A percentile compares a stretch with the other conserved stretches of the same genome.
Conservation (phyloP, 31 red algal genomes). For the Porphyra umbilicalis region DNA sequence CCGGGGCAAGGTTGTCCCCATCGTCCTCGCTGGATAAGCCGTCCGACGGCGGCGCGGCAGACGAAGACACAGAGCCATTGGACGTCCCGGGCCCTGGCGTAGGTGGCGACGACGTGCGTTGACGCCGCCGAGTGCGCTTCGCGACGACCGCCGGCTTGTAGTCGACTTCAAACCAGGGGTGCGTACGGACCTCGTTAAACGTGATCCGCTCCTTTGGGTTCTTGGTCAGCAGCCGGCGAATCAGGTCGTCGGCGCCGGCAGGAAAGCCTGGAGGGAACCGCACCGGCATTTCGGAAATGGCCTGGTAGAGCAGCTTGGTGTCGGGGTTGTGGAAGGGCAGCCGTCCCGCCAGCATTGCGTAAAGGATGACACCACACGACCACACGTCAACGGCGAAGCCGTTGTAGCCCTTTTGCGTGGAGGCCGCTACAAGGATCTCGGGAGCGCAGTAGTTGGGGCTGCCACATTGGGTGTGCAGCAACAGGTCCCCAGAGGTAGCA, state of each 20-base stretch:
- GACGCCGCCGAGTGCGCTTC: neutral
- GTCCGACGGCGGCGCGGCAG: neutral
- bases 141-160: constrained; percentile 18
- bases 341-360: constrained; percentile 68
- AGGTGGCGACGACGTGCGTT: neutral
- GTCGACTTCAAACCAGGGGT: constrained; percentile 82
- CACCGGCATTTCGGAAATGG: constrained; percentile 44
- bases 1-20: neutral
- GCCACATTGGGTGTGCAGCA: constrained; percentile 89
- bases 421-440: constrained; percentile 67
- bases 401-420: constrained; percentile 63
- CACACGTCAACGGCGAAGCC: constrained; percentile 81
- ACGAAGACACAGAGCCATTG: neutral
- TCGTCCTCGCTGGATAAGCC: neutral
- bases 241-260: constrained; percentile 32
- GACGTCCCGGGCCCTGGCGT: neutral
- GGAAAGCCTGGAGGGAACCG: constrained; percentile 54
- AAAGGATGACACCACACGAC: constrained; percentile 94
- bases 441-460: constrained; percentile 88
- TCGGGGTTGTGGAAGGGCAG: constrained; percentile 86
- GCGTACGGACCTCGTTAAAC: constrained; percentile 52
- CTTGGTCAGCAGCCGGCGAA: constrained; percentile 67
- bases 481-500: constrained; percentile 36
- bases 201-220: constrained; percentile 76
- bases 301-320: constrained; percentile 66